Evolutionary conservation across 805 yeast species (phyloP).

Genomic region (Teunomyces kruisii): DNA sequence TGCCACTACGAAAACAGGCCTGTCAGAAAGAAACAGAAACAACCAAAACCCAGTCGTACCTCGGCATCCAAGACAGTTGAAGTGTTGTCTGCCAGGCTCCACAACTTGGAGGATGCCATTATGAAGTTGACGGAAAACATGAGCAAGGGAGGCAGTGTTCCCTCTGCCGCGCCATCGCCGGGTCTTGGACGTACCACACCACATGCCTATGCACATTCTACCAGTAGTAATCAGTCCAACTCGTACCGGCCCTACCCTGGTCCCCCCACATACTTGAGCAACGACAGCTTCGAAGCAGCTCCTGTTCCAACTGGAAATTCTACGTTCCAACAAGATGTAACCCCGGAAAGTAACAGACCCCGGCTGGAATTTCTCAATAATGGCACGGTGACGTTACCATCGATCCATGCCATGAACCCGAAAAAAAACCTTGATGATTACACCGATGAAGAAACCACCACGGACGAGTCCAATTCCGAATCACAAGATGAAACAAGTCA

Average conservation of each 20-base stretch:
- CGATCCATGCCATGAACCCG: neutral
- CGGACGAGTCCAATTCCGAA: neutral
- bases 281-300: too few relatives aligned
- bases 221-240: neutral
- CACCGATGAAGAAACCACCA: neutral
- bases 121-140: neutral
- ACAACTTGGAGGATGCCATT: neutral
- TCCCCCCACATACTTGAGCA: neutral
- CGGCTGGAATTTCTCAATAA: neutral
- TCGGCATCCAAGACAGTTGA: neutral
- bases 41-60: neutral
- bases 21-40: constrained; percentile 6
- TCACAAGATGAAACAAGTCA: neutral
- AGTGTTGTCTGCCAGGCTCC: neutral
- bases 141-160: neutral
- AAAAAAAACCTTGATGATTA: neutral
- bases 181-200: too few relatives aligned
- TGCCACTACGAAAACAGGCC: constrained; percentile 26
- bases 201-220: too few relatives aligned
- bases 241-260: neutral
- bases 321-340: too few relatives aligned
- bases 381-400: neutral
- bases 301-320: too few relatives aligned
- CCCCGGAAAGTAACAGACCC: neutral
- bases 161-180: too few relatives aligned